These are phyloP conservation scores for Lichina pygmaea DNA, from an alignment of 495 filamentous ascomycete genomes.

Conservation along the genomic window DNA sequence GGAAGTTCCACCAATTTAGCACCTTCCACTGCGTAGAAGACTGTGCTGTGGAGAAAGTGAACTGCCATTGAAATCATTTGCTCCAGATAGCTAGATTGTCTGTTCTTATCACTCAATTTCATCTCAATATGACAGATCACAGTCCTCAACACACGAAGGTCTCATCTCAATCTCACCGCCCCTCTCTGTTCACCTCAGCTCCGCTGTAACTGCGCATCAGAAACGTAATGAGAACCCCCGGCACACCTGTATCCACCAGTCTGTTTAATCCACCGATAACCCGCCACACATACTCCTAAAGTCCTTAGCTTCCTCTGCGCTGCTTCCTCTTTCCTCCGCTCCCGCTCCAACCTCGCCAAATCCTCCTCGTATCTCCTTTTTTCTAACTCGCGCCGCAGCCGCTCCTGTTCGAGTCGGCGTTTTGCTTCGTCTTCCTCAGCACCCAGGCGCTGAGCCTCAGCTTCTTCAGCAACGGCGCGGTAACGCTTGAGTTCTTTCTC, in stretches of 20 bases:
- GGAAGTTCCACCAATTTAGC: no score
- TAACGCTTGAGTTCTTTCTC: background rate
- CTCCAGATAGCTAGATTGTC: background rate
- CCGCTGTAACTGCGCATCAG: constrained; percentile 9
- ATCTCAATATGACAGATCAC: background rate
- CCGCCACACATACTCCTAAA: constrained; percentile 23
- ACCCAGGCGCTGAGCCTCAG: background rate
- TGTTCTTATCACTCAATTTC: background rate
- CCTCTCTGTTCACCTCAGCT: background rate
- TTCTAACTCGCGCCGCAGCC: background rate
- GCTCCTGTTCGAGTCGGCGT: background rate
- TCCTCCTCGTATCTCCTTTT: background rate
- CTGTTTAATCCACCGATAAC: constrained; percentile 29
- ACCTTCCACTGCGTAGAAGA: no score
- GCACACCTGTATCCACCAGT: constrained; percentile 23
- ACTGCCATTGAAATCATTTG: no score
- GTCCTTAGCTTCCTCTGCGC: constrained; percentile 17
- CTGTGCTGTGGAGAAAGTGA: no score
- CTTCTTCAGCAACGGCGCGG: no score
- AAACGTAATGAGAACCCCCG: constrained; percentile 22
- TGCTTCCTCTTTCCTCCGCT: constrained; percentile 14
- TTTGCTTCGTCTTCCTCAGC: background rate
- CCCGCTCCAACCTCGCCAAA: constrained; percentile 1
- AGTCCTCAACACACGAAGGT: no score
- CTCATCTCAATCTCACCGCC: no score